A percentile compares a stretch with the other conserved stretches of the same genome.
Conservation (phyloP, 768 basidiomycete genomes). For the Megacollybia marginata region DNA sequence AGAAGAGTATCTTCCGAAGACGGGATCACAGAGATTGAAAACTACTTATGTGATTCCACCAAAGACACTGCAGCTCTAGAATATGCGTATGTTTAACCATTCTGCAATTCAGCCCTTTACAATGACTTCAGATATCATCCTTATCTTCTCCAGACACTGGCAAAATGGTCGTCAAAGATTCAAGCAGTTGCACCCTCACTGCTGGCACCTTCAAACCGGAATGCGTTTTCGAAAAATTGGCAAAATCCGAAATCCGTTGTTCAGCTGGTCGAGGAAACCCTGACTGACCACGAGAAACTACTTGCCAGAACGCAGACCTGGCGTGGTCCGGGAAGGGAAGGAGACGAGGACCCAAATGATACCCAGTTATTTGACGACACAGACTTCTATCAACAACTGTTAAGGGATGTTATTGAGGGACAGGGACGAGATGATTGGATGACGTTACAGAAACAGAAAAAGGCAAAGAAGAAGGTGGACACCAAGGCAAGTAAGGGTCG, state of each 20-base stretch:
- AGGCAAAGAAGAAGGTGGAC: conserved; percentile 84
- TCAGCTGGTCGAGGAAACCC: conserved; percentile 71
- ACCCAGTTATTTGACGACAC: conserved; percentile 74
- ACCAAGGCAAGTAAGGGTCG: conserved; percentile 94
- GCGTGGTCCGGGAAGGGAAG: conserved; percentile 35
- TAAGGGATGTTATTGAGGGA: conserved; percentile 87
- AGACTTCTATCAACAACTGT: conserved; percentile 88
- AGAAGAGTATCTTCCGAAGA: conserved; percentile 30
- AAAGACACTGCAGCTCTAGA: conserved; percentile 39
- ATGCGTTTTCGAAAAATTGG: conserved; percentile 55
- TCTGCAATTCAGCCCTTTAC: conserved; percentile 3
- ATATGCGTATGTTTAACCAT: conserved; percentile 33
- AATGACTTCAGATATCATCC: conserved; percentile 47
- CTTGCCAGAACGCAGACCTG: conserved; percentile 56
- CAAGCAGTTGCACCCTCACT: conserved; percentile 83
- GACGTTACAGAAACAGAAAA: conserved; percentile 56
- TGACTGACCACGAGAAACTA: conserved; percentile 50
- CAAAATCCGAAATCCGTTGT: conserved; percentile 58
- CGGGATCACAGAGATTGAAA: conserved; percentile 20
- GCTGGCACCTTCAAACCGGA: conserved; percentile 63
- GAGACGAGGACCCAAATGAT: conserved; percentile 26
- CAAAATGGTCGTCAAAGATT: conserved; percentile 95
- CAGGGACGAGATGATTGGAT: conserved; percentile 56
- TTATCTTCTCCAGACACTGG: conserved; percentile 66
- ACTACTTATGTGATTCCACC: conserved; percentile 36